phyloP scores from a whole-genome alignment of 2,329 filamentous ascomycete species.

The Exophiala sp. region DNA sequence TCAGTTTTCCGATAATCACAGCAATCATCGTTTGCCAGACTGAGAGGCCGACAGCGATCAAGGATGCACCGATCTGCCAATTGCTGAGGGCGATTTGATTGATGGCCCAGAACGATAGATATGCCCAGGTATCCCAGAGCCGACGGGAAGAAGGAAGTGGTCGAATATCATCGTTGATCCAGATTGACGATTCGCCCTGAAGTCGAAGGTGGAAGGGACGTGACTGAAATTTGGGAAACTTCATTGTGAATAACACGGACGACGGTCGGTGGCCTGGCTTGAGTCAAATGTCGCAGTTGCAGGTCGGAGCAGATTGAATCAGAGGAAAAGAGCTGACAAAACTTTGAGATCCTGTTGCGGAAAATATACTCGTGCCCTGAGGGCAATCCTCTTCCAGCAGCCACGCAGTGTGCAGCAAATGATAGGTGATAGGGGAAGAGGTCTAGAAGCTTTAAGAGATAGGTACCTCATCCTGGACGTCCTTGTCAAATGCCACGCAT shows the following conservation, averaged over 20 bases:
- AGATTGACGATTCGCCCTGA: slow-evolving; percentile 29
- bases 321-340: too few relatives aligned
- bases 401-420: too few relatives aligned
- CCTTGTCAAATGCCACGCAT: too few relatives aligned
- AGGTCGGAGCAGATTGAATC: not conserved
- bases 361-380: too few relatives aligned
- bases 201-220: slow-evolving; percentile 8
- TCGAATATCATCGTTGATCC: slow-evolving; percentile 42
- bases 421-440: too few relatives aligned
- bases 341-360: too few relatives aligned
- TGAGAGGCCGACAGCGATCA: slow-evolving; percentile 38
- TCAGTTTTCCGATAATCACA: slow-evolving; percentile 39
- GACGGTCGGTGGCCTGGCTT: not conserved
- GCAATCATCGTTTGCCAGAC: slow-evolving; percentile 42
- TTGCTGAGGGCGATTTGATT: slow-evolving; percentile 36
- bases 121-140: slow-evolving; percentile 37
- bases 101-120: slow-evolving; percentile 40
- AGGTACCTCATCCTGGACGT: too few relatives aligned
- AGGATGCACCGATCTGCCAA: slow-evolving; percentile 37
- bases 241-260: not conserved
- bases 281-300: too few relatives aligned
- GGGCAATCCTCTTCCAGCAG: too few relatives aligned
- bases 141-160: slow-evolving; percentile 40
- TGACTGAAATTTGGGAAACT: slow-evolving; percentile 5
- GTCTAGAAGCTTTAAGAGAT: too few relatives aligned